phyloP scores from a whole-genome alignment of 2,329 filamentous ascomycete species.

The Rhytidhysteron rufulum region DNA sequence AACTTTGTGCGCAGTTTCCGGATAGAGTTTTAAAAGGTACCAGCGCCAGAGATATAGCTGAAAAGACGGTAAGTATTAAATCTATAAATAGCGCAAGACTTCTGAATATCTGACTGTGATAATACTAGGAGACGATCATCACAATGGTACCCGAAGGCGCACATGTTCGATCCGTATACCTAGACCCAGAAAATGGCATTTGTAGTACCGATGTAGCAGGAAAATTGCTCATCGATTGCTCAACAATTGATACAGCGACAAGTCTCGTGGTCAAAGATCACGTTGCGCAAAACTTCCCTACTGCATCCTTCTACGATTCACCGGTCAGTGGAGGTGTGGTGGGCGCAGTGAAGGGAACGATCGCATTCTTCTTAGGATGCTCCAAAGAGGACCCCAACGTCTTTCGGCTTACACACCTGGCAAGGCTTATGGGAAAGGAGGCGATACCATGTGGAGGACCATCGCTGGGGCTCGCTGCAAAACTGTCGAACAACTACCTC shows the following conservation, averaged over 20 bases:
- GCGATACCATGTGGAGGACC: conserved; percentile 56
- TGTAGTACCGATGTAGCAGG: conserved; percentile 38
- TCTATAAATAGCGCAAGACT: background rate
- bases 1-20: conserved; percentile 40
- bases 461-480: conserved; percentile 55
- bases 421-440: conserved; percentile 51
- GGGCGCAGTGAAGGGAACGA: conserved; percentile 49
- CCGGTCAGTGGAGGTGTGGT: conserved; percentile 52
- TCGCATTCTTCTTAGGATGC: conserved; percentile 56
- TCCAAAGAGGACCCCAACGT: conserved; percentile 45
- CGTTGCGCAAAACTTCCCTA: conserved; percentile 33
- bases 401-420: conserved; percentile 39
- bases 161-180: conserved; percentile 51
- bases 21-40: conserved; percentile 35
- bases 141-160: conserved; percentile 54
- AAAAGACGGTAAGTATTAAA: conserved; percentile 43
- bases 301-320: conserved; percentile 50
- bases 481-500: conserved; percentile 60
- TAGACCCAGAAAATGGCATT: conserved; percentile 42
- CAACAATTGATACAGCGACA: conserved; percentile 53
- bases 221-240: conserved; percentile 53
- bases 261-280: conserved; percentile 45
- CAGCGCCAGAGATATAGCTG: conserved; percentile 47
- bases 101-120: conserved; percentile 4
- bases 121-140: conserved; percentile 46